Conservation (phyloP, 208 protist species). For the Trypanosoma avium region DNA sequence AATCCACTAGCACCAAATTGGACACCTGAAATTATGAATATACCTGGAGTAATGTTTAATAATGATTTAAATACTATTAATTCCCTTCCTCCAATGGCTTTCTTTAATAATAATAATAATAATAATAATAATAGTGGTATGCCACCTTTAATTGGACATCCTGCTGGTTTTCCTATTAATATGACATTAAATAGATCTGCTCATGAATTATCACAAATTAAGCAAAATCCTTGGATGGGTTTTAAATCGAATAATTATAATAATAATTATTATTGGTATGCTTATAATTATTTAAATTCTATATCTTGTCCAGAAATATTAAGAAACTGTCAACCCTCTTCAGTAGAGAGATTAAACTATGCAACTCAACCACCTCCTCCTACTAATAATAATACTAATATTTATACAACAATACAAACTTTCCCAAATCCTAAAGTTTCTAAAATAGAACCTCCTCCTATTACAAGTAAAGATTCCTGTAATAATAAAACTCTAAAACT, state of each 20-base stretch:
- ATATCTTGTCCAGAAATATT: too few relatives aligned
- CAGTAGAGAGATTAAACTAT: too few relatives aligned
- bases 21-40: background rate
- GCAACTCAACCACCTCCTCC: too few relatives aligned
- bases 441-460: background rate
- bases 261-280: slow-evolving; percentile 1
- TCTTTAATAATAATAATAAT: background rate
- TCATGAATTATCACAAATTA: background rate
- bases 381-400: too few relatives aligned
- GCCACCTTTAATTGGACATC: background rate
- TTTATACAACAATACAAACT: too few relatives aligned
- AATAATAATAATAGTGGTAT: background rate
- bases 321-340: background rate
- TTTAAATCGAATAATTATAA: slow-evolving; percentile 3
- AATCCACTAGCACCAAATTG: background rate
- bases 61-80: background rate
- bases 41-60: background rate
- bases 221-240: background rate
- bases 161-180: background rate
- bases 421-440: too few relatives aligned
- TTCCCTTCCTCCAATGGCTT: background rate
- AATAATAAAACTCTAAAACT: background rate
- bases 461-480: background rate
- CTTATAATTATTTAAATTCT: background rate
- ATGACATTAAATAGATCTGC: too few relatives aligned